Conservation (phyloP, 495 filamentous ascomycete species). For the Neurospora cerealis region DNA sequence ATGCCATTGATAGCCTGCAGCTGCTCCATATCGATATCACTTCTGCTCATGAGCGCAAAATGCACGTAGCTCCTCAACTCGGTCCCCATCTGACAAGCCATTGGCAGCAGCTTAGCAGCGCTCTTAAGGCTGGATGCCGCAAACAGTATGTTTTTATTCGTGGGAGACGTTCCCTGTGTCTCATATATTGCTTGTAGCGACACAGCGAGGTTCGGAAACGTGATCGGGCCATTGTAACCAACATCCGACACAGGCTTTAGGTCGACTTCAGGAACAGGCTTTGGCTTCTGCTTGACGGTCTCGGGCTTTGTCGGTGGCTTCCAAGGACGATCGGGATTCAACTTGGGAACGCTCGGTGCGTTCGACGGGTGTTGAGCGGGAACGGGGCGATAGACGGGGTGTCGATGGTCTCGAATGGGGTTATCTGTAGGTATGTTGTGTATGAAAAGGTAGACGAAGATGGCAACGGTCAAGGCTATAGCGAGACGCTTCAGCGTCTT, state of each 20-base stretch:
- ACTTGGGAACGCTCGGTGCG: slow-evolving; percentile 12
- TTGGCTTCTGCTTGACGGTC: neutral
- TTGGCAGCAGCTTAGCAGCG: slow-evolving; percentile 43
- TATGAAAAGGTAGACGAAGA: slow-evolving; percentile 32
- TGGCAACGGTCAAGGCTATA: slow-evolving; percentile 19
- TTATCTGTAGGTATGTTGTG: slow-evolving; percentile 32
- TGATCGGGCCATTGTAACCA: slow-evolving; percentile 31
- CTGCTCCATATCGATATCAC: slow-evolving; percentile 41
- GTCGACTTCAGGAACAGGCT: neutral
- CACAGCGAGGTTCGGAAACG: slow-evolving; percentile 25
- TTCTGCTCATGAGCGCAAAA: slow-evolving; percentile 46
- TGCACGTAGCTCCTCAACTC: slow-evolving; percentile 50
- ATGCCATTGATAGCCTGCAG: slow-evolving; percentile 48
- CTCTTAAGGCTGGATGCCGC: slow-evolving; percentile 48
- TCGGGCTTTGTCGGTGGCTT: slow-evolving; percentile 1
- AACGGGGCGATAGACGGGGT: slow-evolving; percentile 17
- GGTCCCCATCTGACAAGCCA: slow-evolving; percentile 51
- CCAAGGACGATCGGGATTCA: slow-evolving; percentile 8
- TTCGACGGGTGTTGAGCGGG: slow-evolving; percentile 8
- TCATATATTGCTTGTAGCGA: slow-evolving; percentile 29
- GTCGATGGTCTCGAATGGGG: slow-evolving; percentile 19
- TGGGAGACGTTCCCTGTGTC: slow-evolving; percentile 22
- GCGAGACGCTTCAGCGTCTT: slow-evolving; percentile 29
- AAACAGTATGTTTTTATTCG: slow-evolving; percentile 50
- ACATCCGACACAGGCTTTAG: slow-evolving; percentile 1